A percentile compares a stretch with the other conserved stretches of the same genome.
phyloP scores from a whole-genome alignment of 352 stramenopile species.

The Pythium coloratum region DNA sequence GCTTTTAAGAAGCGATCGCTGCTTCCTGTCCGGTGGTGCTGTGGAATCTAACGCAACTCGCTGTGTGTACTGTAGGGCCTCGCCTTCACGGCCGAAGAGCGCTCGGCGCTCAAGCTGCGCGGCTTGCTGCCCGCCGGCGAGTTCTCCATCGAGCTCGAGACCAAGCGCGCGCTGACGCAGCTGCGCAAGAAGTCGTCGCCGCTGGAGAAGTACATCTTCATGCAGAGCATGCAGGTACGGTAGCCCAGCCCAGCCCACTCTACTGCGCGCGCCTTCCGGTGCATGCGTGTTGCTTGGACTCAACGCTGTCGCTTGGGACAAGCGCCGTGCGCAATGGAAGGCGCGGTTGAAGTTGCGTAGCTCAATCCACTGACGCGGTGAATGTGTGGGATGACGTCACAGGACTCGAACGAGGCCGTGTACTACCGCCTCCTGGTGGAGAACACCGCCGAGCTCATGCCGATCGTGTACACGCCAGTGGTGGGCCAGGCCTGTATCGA shows the following conservation, averaged over 20 bases:
- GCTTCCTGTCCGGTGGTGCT: background rate
- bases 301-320: conserved; percentile 2
- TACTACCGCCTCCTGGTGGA: conserved; percentile 92
- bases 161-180: conserved; percentile 82
- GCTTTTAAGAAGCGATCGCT: background rate
- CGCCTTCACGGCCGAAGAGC: conserved; percentile 91
- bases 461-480: conserved; percentile 97
- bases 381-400: conserved; percentile 13
- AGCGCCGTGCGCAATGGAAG: conserved; percentile 1
- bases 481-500: conserved; percentile 89
- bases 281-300: background rate
- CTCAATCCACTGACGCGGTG: conserved; percentile 4
- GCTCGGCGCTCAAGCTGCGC: conserved; percentile 83
- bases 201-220: conserved; percentile 94
- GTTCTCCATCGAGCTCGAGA: conserved; percentile 86
- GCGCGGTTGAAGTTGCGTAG: conserved; percentile 6
- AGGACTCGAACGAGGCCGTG: conserved; percentile 88
- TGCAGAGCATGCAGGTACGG: conserved; percentile 80
- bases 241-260: background rate
- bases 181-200: conserved; percentile 82
- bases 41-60: background rate
- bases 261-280: background rate
- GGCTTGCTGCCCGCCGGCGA: conserved; percentile 90
- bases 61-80: conserved; percentile 42
- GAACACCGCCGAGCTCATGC: conserved; percentile 92